phyloP scores from a whole-genome alignment of 1,284 basidiomycete genomes.

The Sporisorium scitamineum region DNA sequence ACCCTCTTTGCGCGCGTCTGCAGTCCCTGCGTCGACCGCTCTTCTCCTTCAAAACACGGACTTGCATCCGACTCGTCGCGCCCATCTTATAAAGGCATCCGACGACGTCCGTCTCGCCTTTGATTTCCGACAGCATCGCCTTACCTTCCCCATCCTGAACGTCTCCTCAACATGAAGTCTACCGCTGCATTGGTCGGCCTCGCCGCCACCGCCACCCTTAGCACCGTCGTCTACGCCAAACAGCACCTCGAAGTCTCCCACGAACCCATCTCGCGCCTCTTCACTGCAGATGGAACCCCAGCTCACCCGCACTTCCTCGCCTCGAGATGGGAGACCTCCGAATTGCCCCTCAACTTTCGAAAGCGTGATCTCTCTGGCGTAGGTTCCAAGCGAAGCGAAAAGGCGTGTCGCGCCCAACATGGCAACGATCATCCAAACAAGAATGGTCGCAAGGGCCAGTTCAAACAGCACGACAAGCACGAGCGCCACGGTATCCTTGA shows the following conservation, averaged over 20 bases:
- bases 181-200: constrained; percentile 30
- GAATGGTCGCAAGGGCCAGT: not conserved
- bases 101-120: not conserved
- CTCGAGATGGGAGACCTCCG: constrained; percentile 44
- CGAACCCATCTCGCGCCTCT: constrained; percentile 39
- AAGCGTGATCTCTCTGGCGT: constrained; percentile 33
- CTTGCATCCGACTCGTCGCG: not conserved
- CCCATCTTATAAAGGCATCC: not conserved
- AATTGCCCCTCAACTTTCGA: constrained; percentile 41
- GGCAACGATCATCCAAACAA: constrained; percentile 10
- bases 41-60: constrained; percentile 10
- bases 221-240: constrained; percentile 17
- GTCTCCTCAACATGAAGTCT: constrained; percentile 36
- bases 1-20: not conserved
- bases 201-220: constrained; percentile 34
- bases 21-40: no score
- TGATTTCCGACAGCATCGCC: not conserved
- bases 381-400: constrained; percentile 32
- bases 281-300: constrained; percentile 30
- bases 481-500: constrained; percentile 10
- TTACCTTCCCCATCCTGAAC: not conserved
- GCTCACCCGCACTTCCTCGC: constrained; percentile 38
- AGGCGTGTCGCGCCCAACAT: constrained; percentile 18
- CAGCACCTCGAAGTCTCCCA: constrained; percentile 42
- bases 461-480: constrained; percentile 5